Evolutionary conservation across 441 rosid genomes (phyloP).

Genomic region (Populus trichocarpa): DNA sequence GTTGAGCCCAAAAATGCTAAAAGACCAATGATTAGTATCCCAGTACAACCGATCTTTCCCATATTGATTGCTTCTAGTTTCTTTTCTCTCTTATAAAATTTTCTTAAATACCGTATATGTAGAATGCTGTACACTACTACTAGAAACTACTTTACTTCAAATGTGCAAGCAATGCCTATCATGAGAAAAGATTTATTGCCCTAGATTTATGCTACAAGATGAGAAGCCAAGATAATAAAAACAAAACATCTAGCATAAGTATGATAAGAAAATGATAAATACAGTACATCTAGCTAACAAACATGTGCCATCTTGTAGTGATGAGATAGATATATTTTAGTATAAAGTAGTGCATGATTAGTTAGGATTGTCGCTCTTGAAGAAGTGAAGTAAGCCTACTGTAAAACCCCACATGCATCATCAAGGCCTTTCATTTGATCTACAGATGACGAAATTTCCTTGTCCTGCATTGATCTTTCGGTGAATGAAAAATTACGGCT

Average conservation of each 20-base stretch:
- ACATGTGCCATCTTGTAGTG: not conserved
- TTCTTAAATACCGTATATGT: too few species aligned
- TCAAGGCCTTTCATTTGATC: not conserved
- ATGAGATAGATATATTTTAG: not conserved
- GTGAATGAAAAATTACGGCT: not conserved
- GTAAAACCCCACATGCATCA: not conserved
- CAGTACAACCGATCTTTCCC: slow-evolving; percentile 18
- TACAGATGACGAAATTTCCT: not conserved
- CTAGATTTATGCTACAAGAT: not conserved
- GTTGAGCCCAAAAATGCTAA: slow-evolving; percentile 31
- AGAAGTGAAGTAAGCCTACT: not conserved
- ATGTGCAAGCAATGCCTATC: too few species aligned
- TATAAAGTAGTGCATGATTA: not conserved
- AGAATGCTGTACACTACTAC: too few species aligned
- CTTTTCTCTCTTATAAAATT: too few species aligned
- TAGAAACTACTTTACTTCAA: too few species aligned
- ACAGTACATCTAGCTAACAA: not conserved
- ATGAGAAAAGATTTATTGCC: slow-evolving; percentile 4
- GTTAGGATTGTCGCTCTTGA: not conserved
- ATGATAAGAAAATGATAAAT: too few species aligned
- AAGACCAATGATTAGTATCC: slow-evolving; percentile 18
- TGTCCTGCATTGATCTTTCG: not conserved
- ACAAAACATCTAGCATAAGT: slow-evolving; percentile 1
- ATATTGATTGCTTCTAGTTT: slow-evolving; percentile 2
- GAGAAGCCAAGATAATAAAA: not conserved